Percentiles rank a stretch among this genome's conserved stretches.
These are phyloP conservation scores for Mortierella sp. DNA, from an alignment of 371 early-diverging fungal species.

Conservation along the genomic window DNA sequence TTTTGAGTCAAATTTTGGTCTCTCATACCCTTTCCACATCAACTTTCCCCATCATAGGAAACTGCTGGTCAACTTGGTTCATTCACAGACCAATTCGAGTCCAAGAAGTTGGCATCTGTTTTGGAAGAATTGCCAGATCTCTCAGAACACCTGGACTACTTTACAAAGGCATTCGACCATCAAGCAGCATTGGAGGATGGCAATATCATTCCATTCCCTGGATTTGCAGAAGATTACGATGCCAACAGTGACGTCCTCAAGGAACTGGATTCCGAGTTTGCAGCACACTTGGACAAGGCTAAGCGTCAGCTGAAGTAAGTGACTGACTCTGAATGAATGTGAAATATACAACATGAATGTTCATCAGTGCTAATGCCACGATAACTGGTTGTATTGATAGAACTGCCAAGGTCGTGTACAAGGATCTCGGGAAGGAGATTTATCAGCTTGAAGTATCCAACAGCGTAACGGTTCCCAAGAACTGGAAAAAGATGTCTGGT, in stretches of 20 bases:
- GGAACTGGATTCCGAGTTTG: conserved; percentile 72
- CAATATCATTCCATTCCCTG: conserved; percentile 77
- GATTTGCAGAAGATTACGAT: conserved; percentile 85
- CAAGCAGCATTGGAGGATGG: conserved; percentile 72
- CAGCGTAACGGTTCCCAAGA: conserved; percentile 77
- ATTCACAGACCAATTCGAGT: conserved; percentile 56
- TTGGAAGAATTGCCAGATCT: conserved; percentile 63
- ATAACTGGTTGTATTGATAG: too few species aligned
- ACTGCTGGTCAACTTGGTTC: conserved; percentile 51
- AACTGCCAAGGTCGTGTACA: conserved; percentile 72
- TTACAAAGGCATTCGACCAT: conserved; percentile 79
- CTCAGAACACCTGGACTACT: conserved; percentile 64
- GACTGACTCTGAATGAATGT: background rate
- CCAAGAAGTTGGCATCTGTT: conserved; percentile 46
- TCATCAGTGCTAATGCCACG: too few species aligned
- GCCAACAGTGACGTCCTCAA: conserved; percentile 61
- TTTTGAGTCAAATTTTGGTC: too few species aligned
- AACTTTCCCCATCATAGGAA: conserved; percentile 44
- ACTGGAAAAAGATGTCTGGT: conserved; percentile 83
- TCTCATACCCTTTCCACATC: too few species aligned
- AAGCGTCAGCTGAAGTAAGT: conserved; percentile 69
- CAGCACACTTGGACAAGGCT: conserved; percentile 68
- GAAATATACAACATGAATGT: too few species aligned
- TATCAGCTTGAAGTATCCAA: conserved; percentile 94
- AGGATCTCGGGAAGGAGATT: conserved; percentile 94